Percentiles rank a stretch among this genome's conserved stretches.
These are phyloP conservation scores for Agrostemma githago DNA, from an alignment of 148 eudicot genomes.

Conservation along the genomic window DNA sequence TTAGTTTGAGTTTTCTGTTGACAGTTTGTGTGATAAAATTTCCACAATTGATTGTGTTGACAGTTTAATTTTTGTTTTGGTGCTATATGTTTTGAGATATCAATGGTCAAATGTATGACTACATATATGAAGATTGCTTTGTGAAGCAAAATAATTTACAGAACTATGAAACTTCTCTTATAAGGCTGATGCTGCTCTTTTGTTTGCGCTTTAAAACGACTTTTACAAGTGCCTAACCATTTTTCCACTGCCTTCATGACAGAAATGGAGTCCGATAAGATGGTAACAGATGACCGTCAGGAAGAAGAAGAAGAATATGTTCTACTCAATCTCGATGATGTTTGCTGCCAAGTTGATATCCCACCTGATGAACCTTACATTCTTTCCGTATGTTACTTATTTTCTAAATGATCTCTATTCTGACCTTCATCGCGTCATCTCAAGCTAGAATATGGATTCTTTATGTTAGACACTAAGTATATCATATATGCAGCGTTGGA, in stretches of 20 bases:
- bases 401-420: background rate
- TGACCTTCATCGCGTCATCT: background rate
- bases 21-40: background rate
- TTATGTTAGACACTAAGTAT: background rate
- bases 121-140: background rate
- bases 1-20: background rate
- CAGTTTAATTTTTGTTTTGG: background rate
- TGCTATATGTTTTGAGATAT: background rate
- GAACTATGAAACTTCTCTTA: background rate
- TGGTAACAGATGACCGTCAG: conserved; percentile 23
- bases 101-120: background rate
- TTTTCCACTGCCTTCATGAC: background rate
- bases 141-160: too few species aligned
- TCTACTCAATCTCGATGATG: conserved; percentile 51
- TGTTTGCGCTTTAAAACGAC: background rate
- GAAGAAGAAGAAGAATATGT: conserved; percentile 49
- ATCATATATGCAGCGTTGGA: too few species aligned
- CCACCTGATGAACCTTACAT: conserved; percentile 64
- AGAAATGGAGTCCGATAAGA: conserved; percentile 27
- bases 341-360: conserved; percentile 43
- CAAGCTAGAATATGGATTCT: background rate
- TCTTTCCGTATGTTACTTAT: conserved; percentile 52
- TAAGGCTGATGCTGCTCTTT: background rate
- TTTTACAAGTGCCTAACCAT: background rate
- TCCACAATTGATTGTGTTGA: too few species aligned